A percentile compares a stretch with the other conserved stretches of the same genome.
phyloP scores from a whole-genome alignment of 805 yeast species.

The Phaffomyces antillensis region DNA sequence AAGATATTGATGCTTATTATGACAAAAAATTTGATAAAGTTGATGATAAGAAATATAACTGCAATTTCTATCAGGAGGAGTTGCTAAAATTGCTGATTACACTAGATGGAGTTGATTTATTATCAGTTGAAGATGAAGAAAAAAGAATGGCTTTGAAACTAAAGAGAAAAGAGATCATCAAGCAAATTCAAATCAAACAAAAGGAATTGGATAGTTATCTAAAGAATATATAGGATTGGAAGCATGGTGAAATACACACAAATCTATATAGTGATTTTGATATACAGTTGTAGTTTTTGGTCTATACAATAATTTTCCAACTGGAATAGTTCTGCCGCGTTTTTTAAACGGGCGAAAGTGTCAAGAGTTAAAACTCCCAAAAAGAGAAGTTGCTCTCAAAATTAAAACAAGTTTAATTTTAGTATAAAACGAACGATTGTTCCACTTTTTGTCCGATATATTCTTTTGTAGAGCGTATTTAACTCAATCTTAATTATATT shows the following conservation, averaged over 20 bases:
- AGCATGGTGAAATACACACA: too few species aligned
- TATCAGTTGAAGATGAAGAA: conserved; percentile 23
- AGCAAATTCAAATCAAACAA: conserved; percentile 39
- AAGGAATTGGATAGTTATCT: conserved; percentile 12
- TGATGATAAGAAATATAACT: conserved; percentile 34
- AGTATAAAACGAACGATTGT: not conserved
- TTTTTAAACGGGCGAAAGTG: not conserved
- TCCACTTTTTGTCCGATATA: not conserved
- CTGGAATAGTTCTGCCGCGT: conserved; percentile 6
- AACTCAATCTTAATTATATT: too few species aligned
- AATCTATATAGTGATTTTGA: not conserved
- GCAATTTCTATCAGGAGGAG: conserved; percentile 29
- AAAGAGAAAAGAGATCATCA: conserved; percentile 53
- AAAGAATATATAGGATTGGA: not conserved
- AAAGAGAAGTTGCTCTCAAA: not conserved
- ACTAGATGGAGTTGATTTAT: not conserved
- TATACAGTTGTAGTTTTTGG: too few species aligned
- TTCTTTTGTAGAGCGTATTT: too few species aligned
- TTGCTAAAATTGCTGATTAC: not conserved
- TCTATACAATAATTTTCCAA: not conserved
- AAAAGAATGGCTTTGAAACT: conserved; percentile 43
- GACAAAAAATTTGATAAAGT: conserved; percentile 1
- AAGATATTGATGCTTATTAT: conserved; percentile 3
- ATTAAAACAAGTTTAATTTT: not conserved
- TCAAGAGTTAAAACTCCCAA: not conserved